Percentiles rank a stretch among this genome's conserved stretches.
Evolutionary conservation across 495 filamentous ascomycete species (phyloP).

Genomic region (Lasiosphaeria ovina): DNA sequence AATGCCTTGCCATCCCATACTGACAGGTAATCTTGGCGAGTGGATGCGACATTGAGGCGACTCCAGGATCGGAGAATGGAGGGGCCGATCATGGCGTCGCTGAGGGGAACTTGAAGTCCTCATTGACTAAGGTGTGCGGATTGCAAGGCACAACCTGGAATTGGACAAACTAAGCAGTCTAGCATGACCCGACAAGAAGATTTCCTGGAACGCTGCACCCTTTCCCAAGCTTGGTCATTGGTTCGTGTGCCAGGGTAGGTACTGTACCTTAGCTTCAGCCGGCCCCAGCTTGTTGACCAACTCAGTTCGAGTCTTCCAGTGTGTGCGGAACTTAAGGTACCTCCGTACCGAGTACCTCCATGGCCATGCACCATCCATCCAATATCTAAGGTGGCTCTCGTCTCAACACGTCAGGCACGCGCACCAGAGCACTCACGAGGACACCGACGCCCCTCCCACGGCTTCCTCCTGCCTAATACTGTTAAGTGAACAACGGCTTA

Average conservation of each 20-base stretch:
- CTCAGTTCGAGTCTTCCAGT: too few species aligned
- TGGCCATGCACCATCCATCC: too few species aligned
- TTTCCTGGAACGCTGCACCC: constrained; percentile 15
- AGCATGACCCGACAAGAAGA: not conserved
- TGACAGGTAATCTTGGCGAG: too few species aligned
- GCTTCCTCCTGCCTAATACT: constrained; percentile 13
- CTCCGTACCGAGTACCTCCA: too few species aligned
- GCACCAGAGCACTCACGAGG: too few species aligned
- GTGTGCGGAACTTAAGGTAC: too few species aligned
- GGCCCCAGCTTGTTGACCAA: not conserved
- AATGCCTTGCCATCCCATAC: too few species aligned
- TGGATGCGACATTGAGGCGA: too few species aligned
- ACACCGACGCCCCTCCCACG: not conserved
- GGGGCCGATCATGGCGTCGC: constrained; percentile 9
- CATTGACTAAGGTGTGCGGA: not conserved
- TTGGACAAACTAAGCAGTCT: not conserved
- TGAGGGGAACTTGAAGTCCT: not conserved
- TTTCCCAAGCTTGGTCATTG: not conserved
- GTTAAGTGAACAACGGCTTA: not conserved
- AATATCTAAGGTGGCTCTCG: too few species aligned
- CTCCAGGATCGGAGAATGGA: not conserved
- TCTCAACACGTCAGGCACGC: too few species aligned
- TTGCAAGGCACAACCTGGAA: constrained; percentile 18
- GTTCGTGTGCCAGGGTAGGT: not conserved
- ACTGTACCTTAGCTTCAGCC: not conserved